A percentile compares a stretch with the other conserved stretches of the same genome.
phyloP scores from a whole-genome alignment of 208 protist genomes.

The Leishmania gerbilli region DNA sequence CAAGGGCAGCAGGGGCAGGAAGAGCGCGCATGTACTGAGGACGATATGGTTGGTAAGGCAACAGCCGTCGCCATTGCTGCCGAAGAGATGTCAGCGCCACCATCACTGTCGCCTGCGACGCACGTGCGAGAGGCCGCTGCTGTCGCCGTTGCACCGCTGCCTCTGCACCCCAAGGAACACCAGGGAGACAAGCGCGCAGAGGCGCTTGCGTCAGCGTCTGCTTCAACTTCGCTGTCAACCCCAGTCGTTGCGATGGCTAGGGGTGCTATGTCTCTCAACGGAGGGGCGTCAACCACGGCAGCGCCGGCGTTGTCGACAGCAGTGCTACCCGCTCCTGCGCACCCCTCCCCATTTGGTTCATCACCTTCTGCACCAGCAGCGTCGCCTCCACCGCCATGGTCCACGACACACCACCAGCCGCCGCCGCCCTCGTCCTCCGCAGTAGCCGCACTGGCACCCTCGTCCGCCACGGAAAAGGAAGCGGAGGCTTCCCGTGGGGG shows the following conservation, averaged over 20 bases:
- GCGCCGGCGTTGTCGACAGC: background rate
- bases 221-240: background rate
- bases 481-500: background rate
- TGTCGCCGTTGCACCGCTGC: background rate
- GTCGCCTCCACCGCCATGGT: background rate
- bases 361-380: background rate
- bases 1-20: background rate
- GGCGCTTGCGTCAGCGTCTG: background rate
- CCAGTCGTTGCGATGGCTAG: background rate
- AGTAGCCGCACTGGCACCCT: background rate
- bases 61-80: background rate
- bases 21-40: background rate
- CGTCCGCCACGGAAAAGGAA: slow-evolving; percentile 3
- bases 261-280: background rate
- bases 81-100: background rate
- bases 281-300: background rate
- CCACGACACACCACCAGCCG: background rate
- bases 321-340: background rate
- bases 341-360: background rate
- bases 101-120: background rate
- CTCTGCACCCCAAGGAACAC: background rate
- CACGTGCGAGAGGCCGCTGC: background rate
- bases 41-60: slow-evolving; percentile 2
- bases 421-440: background rate
- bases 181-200: background rate